Evolutionary conservation across 192 early-diverging fungal species (phyloP), one percentile per base, ranked within the genome.

Genomic region (Coemansia sp.): DNA sequence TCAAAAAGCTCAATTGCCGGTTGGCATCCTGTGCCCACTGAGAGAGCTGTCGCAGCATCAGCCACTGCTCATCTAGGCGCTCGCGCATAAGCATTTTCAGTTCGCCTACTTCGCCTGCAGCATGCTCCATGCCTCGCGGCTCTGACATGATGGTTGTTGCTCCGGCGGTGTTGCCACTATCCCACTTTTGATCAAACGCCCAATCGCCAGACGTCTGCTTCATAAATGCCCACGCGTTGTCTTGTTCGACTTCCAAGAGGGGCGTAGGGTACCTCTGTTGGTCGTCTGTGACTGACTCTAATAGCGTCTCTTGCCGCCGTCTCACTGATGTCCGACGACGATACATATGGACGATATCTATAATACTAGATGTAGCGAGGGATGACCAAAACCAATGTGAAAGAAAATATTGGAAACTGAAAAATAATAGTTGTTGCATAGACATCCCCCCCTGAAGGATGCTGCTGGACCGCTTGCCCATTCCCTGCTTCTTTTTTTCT

Each of bases 31-130:
- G 73, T 23, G 73, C 67, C 58, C 74, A 73, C 59, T 70, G 74
- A 41, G 63, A 37, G 4, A 81, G 70, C 34, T 76, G 79, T 31
- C 58, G 63, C 25, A 81, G 51, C 74, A 81, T 58, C 42, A 65
- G 64, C 74, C 74, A 73, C 57, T 81, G 79, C 74, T 81, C 79
- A 25, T 75, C 79, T 17, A 81, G 64, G 11, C 74, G 70, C 64
- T 73, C 65, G 19, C 60, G 61, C 42, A 81, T 50, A 19, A 76
- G 70, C 36, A 42, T 44, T 34, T 63, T 67, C 10, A 80, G 44
- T 51, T 80, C 78, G 17, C 58, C 62, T 27, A 66, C 63, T 31
- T 67, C 65, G n/a, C 65, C 38, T 44, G 53, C 65, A 7, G 51
- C 21, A 29, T 38, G 11, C n/a, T 46, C 67, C 12, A 46, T 44